These are phyloP conservation scores for Fusarium torreyae DNA, from an alignment of 2,329 filamentous ascomycete genomes.

Conservation along the genomic window DNA sequence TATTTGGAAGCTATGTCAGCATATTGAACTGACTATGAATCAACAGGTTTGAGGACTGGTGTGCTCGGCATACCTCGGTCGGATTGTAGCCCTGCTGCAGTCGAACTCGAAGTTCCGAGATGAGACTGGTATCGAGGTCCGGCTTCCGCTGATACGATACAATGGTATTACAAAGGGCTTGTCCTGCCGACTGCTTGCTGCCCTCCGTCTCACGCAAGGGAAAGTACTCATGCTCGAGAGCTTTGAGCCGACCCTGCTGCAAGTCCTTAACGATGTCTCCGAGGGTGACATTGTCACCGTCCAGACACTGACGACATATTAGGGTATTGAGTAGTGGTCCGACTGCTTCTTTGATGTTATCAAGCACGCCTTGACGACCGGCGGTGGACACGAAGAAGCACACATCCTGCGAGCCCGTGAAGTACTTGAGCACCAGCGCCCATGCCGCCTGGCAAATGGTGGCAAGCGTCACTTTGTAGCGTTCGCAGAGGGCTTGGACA, in stretches of 20 bases:
- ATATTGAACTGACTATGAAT: constrained; percentile 18
- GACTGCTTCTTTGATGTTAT: constrained; percentile 20
- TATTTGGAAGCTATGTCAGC: constrained; percentile 15
- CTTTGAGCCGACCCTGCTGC: constrained; percentile 19
- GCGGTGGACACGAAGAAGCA: constrained; percentile 17
- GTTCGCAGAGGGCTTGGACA: constrained; percentile 13
- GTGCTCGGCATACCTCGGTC: constrained; percentile 17
- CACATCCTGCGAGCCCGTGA: constrained; percentile 14
- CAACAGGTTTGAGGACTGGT: constrained; percentile 15
- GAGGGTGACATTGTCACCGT: constrained; percentile 14
- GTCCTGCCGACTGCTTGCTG: constrained; percentile 16
- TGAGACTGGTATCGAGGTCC: constrained; percentile 14
- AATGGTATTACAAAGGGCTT: constrained; percentile 17
- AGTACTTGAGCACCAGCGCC: constrained; percentile 16
- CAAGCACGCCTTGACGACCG: constrained; percentile 16
- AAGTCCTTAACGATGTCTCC: constrained; percentile 15
- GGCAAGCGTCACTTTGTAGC: constrained; percentile 17
- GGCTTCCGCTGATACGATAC: constrained; percentile 18
- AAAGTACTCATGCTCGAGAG: constrained; percentile 19
- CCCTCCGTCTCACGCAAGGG: constrained; percentile 14
- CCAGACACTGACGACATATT: constrained; percentile 15
- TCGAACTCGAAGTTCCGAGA: constrained; percentile 17
- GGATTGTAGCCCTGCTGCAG: constrained; percentile 19
- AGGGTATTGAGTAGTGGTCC: constrained; percentile 20
- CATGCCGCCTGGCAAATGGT: constrained; percentile 19